Evolutionary conservation across 306 rosid species (phyloP), one percentile per base, ranked within the genome.

Genomic region (Geum urbanum): DNA sequence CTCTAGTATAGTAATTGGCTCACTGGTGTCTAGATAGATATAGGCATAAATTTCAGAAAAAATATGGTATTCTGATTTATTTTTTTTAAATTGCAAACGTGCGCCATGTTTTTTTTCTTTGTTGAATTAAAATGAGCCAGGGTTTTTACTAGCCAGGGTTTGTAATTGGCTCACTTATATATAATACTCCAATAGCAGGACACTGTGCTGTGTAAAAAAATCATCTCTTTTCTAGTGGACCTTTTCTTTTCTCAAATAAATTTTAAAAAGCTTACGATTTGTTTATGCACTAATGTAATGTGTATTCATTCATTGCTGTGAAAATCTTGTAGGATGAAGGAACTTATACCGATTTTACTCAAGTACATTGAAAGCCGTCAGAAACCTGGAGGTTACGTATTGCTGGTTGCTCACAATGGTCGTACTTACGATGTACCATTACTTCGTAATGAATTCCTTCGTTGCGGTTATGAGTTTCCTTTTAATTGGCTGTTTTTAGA

Each of bases 361-460:
- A 84, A 74, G 45, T 94, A 81, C 13, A 72, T 94, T 55, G 44
- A 8, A 74, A 94, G 97, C 86, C 96, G 87, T 22, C 85, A 85
- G 78, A 83, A 88, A 72, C 92, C 88, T 6, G 89, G 83, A 11
- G 99, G 99, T 44, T 59, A 73, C 63, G 86, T 84, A 47, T 66
- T 94, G 74, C 82, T 72, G 64, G 89, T 84, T 24, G 99, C 81
- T 81, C 99, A 94, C 76, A 94, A 87, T 80, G 95, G 87, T 84
- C 90, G 92, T 9, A 0, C 0, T 78, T 94, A 90, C n/a, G 99
- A 94, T 54, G 96, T 90, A 41, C 99, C 99, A 18, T 94, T 94
- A 81, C 52, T 94, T 79, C 53, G 79, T 7, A 52, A 70, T 9
- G 99, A 84, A 75, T 88, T 94, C 6, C 75, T 32, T 35, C 97